Base-by-base conservation (phyloP, 192 early-diverging fungal species). In the Coemansia sp. region DNA sequence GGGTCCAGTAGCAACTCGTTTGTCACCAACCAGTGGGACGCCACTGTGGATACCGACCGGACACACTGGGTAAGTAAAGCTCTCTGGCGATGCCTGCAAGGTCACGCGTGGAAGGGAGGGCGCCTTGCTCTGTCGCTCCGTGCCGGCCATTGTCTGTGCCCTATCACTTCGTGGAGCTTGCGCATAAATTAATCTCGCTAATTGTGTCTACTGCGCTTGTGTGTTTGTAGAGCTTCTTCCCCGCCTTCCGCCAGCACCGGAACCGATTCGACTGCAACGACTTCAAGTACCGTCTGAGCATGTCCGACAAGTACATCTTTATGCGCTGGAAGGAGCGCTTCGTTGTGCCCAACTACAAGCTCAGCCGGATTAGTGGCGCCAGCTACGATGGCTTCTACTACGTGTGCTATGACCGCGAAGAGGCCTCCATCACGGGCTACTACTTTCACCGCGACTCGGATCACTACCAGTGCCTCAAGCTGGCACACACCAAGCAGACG, bases 321-420 rank as follows among this genome's bases (percentile, higher is more conserved):
- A 93, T 93, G 91, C 84, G 91, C 28, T 93, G 91, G 91, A 93
- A 93, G 88, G 91, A 93, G 73, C 89, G 89, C 67, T 93, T 92
- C 79, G 76, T 93, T 48, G 87, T 93, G 7, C 91, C 91, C 35
- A 88, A 93, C 80, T 88, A 92, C 84, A 76, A 78, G 60, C 86
- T 92, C 61, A 88, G 82, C 66, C 65, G 76, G 35, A 88, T 93
- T 45, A 78, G 73, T 50, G 91, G 91, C 41, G 91, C 91, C 60
- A 89, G 87, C 48, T 93, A 88, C 82, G 90, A 89, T 26, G 91
- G 91, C 28, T 93, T 93, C 69, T 93, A 93, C 72, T 93, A 91
- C 62, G 86, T 82, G 78, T 82, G 86, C 83, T 91, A 87, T 66
- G 82, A 90, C 68, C 84, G 84, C 57, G 84, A 78, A 14, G 81